A percentile compares a stretch with the other conserved stretches of the same genome.
These are phyloP conservation scores for Senna siamea DNA, from an alignment of 306 rosid genomes.

Conservation along the genomic window DNA sequence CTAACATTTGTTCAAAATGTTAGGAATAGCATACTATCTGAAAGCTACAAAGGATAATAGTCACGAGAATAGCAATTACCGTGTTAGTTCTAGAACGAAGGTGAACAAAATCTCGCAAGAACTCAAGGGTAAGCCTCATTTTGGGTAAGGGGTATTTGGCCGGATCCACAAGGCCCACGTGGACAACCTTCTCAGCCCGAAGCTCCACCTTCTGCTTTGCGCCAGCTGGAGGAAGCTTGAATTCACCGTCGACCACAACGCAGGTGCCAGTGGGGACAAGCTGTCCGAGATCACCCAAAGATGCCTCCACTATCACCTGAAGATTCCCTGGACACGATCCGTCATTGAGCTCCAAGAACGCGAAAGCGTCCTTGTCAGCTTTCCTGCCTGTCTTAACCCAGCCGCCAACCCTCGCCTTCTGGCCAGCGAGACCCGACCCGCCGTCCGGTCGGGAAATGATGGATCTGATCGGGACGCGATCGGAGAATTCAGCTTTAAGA, in stretches of 20 bases:
- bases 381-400: slow-evolving; percentile 98
- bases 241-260: slow-evolving; percentile 70
- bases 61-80: slow-evolving; percentile 36
- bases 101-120: slow-evolving; percentile 79
- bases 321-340: slow-evolving; percentile 82
- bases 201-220: slow-evolving; percentile 88
- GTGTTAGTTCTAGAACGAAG: slow-evolving; percentile 92
- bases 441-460: slow-evolving; percentile 72
- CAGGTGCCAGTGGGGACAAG: slow-evolving; percentile 87
- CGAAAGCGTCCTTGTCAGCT: slow-evolving; percentile 93
- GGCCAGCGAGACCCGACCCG: slow-evolving; percentile 75
- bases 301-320: slow-evolving; percentile 84
- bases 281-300: slow-evolving; percentile 71
- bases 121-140: slow-evolving; percentile 74
- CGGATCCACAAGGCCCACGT: slow-evolving; percentile 87
- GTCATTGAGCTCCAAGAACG: slow-evolving; percentile 87
- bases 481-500: slow-evolving; percentile 68
- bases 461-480: slow-evolving; percentile 72
- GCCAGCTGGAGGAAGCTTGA: slow-evolving; percentile 83
- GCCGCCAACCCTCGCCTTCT: slow-evolving; percentile 68
- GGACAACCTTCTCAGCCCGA: slow-evolving; percentile 70
- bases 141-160: slow-evolving; percentile 88
- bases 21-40: background rate
- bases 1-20: background rate
- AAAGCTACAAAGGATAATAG: background rate